phyloP scores from a whole-genome alignment of 306 rosid species.

The Arachis hypogaea region DNA sequence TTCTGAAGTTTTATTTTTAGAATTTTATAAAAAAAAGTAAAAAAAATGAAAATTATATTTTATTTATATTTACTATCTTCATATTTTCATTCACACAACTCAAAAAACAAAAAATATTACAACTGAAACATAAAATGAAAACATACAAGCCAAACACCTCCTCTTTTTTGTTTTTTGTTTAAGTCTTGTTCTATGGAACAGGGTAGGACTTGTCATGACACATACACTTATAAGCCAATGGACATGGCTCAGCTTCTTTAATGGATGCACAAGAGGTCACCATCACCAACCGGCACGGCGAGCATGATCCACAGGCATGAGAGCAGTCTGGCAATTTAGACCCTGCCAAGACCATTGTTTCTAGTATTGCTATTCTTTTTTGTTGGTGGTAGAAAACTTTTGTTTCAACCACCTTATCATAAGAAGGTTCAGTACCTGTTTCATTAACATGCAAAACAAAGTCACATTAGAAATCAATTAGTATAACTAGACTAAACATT shows the following conservation, averaged over 20 bases:
- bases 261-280: constrained; percentile 75
- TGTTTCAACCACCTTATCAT: neutral
- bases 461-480: neutral
- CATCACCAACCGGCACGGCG: constrained; percentile 76
- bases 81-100: too few species aligned
- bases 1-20: too few species aligned
- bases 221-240: constrained; percentile 97
- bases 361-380: constrained; percentile 35
- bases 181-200: constrained; percentile 52
- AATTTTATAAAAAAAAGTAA: too few species aligned
- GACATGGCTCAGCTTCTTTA: constrained; percentile 85
- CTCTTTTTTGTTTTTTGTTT: neutral
- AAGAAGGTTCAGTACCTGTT: constrained; percentile 18
- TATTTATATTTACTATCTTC: too few species aligned
- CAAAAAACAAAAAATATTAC: too few species aligned
- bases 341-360: constrained; percentile 69
- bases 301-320: constrained; percentile 84
- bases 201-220: constrained; percentile 84
- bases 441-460: neutral
- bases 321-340: constrained; percentile 83
- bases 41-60: too few species aligned
- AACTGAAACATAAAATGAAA: too few species aligned
- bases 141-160: too few species aligned
- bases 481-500: neutral
- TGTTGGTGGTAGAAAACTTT: neutral